These are phyloP conservation scores for Monilinia vaccinii-corymbosi DNA, from an alignment of 2,329 filamentous ascomycete genomes.

Conservation along the genomic window DNA sequence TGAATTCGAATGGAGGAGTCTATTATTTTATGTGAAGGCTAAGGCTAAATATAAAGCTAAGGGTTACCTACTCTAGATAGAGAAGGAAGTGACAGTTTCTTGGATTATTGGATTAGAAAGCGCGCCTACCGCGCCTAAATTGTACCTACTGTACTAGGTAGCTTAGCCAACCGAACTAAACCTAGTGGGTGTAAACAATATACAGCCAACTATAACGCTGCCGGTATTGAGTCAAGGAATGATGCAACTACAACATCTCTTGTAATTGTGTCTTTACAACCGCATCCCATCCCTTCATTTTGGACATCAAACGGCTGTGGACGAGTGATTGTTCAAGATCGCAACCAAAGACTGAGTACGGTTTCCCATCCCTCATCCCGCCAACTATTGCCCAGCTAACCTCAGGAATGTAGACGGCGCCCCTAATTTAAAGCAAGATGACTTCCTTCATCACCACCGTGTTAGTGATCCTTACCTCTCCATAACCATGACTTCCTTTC, in stretches of 20 bases:
- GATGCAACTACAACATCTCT: neutral
- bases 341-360: neutral
- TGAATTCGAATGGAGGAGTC: neutral
- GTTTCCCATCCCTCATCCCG: neutral
- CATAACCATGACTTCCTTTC: slow-evolving; percentile 30
- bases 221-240: too few relatives aligned
- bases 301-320: neutral
- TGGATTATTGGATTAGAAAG: too few relatives aligned
- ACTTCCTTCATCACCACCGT: slow-evolving; percentile 75
- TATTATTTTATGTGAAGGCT: neutral
- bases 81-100: too few relatives aligned
- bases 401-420: slow-evolving; percentile 21
- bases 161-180: slow-evolving; percentile 1
- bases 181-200: slow-evolving; percentile 2
- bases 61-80: neutral
- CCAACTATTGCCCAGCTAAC: slow-evolving; percentile 23
- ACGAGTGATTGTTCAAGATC: neutral
- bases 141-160: neutral
- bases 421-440: slow-evolving; percentile 40
- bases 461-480: slow-evolving; percentile 44
- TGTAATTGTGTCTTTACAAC: neutral
- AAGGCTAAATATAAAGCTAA: too few relatives aligned
- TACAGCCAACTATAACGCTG: too few relatives aligned
- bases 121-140: too few relatives aligned
- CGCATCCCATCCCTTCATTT: neutral